Conservation (phyloP, 108 stramenopile genomes). For the Chaetoceros muelleri region DNA sequence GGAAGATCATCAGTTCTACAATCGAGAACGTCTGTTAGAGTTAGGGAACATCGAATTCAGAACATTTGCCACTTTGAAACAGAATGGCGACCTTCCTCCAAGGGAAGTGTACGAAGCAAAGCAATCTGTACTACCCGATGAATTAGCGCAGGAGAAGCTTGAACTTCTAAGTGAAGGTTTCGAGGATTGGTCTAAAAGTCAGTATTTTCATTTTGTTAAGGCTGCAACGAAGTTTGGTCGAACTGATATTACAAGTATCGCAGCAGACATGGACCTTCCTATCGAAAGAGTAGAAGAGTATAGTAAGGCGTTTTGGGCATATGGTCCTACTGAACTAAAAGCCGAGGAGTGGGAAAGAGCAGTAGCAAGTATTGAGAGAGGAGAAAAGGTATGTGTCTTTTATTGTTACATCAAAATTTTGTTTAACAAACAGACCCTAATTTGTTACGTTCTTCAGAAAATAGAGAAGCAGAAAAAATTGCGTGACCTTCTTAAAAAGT, state of each 20-base stretch:
- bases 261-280: conserved; percentile 81
- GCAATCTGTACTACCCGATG: conserved; percentile 51
- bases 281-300: conserved; percentile 73
- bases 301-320: conserved; percentile 79
- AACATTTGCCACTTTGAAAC: conserved; percentile 64
- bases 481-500: conserved; percentile 51
- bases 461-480: conserved; percentile 64
- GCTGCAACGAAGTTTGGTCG: conserved; percentile 88
- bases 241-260: conserved; percentile 68
- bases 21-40: conserved; percentile 74
- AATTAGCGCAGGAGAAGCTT: conserved; percentile 66
- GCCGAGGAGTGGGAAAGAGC: conserved; percentile 74
- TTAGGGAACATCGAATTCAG: conserved; percentile 71
- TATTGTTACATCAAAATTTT: neutral
- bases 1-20: conserved; percentile 94
- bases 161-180: conserved; percentile 90
- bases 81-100: conserved; percentile 60
- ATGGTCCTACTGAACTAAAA: conserved; percentile 65
- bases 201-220: conserved; percentile 87
- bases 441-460: conserved; percentile 13
- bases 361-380: conserved; percentile 59
- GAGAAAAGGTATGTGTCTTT: conserved; percentile 33
- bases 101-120: conserved; percentile 41
- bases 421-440: neutral
- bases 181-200: conserved; percentile 80